Evolutionary conservation across 1,139 yeast genomes (phyloP).

Genomic region (Suhomyces bolitotheri): DNA sequence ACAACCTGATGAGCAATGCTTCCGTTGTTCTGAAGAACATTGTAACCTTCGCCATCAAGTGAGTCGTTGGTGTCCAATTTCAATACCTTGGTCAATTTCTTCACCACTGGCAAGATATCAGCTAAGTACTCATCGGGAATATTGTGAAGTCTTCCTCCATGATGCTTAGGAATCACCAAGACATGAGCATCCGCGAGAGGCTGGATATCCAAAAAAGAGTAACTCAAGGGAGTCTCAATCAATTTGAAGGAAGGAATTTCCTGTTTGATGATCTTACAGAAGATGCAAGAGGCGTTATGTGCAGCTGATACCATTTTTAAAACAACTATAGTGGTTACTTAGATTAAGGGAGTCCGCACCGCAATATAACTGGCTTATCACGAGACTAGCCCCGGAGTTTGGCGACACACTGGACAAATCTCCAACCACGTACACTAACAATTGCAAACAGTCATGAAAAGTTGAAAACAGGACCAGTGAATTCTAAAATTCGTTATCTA

Average conservation of each 20-base stretch:
- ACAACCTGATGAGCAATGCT: constrained; percentile 91
- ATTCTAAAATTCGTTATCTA: too few species aligned
- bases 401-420: too few species aligned
- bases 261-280: constrained; percentile 90
- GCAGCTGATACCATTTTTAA: constrained; percentile 28
- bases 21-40: constrained; percentile 89
- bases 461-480: too few species aligned
- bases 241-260: constrained; percentile 91
- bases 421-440: too few species aligned
- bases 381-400: too few species aligned
- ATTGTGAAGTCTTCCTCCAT: constrained; percentile 88
- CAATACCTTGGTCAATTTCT: constrained; percentile 75
- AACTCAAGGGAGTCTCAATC: constrained; percentile 74
- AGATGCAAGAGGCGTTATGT: constrained; percentile 64
- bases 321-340: constrained; percentile 10
- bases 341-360: not conserved
- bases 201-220: constrained; percentile 87
- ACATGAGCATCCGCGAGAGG: constrained; percentile 91
- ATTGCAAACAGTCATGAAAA: too few species aligned
- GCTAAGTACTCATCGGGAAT: constrained; percentile 86
- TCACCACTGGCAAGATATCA: constrained; percentile 84
- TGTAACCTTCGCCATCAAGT: constrained; percentile 80
- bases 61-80: constrained; percentile 54
- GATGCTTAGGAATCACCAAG: constrained; percentile 84
- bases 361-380: too few species aligned